Evolutionary conservation across 495 filamentous ascomycete genomes (phyloP).

Genomic region (Tuber borchii): DNA sequence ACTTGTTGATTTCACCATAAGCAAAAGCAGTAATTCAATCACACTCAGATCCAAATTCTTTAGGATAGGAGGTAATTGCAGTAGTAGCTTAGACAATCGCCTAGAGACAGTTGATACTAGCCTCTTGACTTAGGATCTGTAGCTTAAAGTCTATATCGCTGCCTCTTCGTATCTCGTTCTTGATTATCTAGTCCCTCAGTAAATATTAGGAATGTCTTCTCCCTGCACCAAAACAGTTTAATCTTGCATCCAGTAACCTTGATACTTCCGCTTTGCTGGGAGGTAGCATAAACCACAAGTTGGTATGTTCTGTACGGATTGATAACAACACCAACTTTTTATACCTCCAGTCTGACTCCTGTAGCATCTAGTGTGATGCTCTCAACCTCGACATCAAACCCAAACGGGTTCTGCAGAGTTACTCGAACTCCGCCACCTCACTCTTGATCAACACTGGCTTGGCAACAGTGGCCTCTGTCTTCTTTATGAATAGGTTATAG

Average conservation of each 20-base stretch:
- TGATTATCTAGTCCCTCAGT: conserved; percentile 61
- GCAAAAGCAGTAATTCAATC: conserved; percentile 66
- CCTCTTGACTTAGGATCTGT: conserved; percentile 52
- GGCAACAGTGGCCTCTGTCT: conserved; percentile 51
- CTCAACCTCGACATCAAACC: conserved; percentile 85
- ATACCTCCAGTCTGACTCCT: conserved; percentile 62
- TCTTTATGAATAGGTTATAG: conserved; percentile 79
- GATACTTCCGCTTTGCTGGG: conserved; percentile 58
- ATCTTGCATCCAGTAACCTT: conserved; percentile 72
- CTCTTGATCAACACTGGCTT: conserved; percentile 67
- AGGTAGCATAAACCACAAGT: conserved; percentile 62
- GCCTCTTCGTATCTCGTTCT: conserved; percentile 63
- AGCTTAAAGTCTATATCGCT: conserved; percentile 60
- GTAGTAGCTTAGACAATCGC: conserved; percentile 20
- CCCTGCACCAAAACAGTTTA: conserved; percentile 71
- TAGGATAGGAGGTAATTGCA: conserved; percentile 41
- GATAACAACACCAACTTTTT: conserved; percentile 59
- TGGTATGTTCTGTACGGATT: conserved; percentile 75
- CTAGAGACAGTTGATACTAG: conserved; percentile 49
- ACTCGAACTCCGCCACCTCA: conserved; percentile 70
- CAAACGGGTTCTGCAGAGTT: conserved; percentile 85
- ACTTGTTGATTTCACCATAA: conserved; percentile 67
- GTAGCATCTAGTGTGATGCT: conserved; percentile 66
- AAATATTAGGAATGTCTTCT: conserved; percentile 78
- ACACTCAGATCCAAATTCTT: conserved; percentile 59